Conservation (phyloP, 306 rosid genomes). For the Quercus engelmannii region DNA sequence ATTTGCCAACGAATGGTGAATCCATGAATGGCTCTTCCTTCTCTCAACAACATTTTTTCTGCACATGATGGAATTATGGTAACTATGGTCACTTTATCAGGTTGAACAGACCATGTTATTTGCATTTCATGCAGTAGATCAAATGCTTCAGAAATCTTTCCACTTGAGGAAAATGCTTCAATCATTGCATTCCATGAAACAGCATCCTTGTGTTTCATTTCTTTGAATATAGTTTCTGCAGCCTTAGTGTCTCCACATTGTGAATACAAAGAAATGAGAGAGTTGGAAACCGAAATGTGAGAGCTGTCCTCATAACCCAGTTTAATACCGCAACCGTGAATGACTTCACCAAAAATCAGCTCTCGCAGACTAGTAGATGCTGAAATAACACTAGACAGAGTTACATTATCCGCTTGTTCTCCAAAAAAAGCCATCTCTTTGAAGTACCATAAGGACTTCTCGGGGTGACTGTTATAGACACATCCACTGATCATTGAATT, state of each 20-base stretch:
- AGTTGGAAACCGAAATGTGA: constrained; percentile 40
- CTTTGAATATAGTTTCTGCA: constrained; percentile 45
- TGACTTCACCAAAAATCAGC: constrained; percentile 30
- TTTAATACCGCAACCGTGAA: constrained; percentile 45
- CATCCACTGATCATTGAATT: constrained; percentile 54
- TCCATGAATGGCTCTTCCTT: constrained; percentile 55
- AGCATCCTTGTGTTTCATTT: constrained; percentile 30
- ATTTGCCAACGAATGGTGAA: constrained; percentile 36
- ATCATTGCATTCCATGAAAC: constrained; percentile 60
- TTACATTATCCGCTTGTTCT: constrained; percentile 31
- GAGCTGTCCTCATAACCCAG: constrained; percentile 38
- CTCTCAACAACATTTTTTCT: constrained; percentile 30
- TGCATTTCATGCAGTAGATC: constrained; percentile 50
- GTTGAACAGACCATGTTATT: constrained; percentile 26
- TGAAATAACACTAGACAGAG: constrained; percentile 47
- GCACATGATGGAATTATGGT: constrained; percentile 39
- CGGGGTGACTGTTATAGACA: constrained; percentile 29
- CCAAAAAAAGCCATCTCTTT: constrained; percentile 25
- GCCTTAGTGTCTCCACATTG: constrained; percentile 26
- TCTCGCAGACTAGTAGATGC: constrained; percentile 41
- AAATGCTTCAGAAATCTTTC: constrained; percentile 33
- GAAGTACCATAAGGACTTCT: constrained; percentile 39
- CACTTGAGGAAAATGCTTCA: constrained; percentile 50
- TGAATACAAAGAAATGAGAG: constrained; percentile 56
- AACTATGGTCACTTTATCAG: constrained; percentile 38